Conservation (phyloP, 345 rosid species). For the Camelina neglecta region DNA sequence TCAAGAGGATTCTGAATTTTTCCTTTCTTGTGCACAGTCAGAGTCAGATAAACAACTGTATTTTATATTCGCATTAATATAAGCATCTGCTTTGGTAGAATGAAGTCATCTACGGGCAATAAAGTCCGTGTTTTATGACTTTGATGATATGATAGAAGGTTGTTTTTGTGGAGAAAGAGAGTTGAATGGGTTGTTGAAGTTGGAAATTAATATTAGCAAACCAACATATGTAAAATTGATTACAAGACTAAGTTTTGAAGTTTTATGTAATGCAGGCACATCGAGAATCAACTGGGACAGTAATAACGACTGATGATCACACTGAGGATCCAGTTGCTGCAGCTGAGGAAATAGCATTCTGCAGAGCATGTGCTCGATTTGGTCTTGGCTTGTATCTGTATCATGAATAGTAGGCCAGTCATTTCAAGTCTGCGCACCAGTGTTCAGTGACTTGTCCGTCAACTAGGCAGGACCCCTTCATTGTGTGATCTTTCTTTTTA, state of each 20-base stretch:
- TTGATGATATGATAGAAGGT: neutral
- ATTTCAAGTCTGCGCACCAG: constrained; percentile 6
- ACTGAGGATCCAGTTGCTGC: constrained; percentile 76
- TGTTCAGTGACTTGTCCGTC: neutral
- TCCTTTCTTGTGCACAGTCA: neutral
- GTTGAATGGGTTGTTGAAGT: neutral
- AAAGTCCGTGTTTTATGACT: neutral
- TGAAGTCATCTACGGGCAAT: constrained; percentile 18
- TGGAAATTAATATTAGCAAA: neutral
- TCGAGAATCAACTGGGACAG: constrained; percentile 92
- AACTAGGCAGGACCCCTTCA: constrained; percentile 10
- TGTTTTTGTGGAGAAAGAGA: neutral
- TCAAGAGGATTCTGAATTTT: neutral
- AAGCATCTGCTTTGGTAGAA: neutral
- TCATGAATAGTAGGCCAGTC: constrained; percentile 64
- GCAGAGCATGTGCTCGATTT: constrained; percentile 94
- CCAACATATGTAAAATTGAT: neutral
- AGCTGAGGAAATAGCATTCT: constrained; percentile 96
- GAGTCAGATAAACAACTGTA: neutral
- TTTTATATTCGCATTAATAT: neutral
- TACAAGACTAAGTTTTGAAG: constrained; percentile 1
- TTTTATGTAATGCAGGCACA: constrained; percentile 62
- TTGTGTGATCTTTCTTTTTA: neutral
- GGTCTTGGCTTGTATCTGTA: constrained; percentile 94
- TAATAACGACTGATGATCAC: constrained; percentile 50